Conservation (phyloP, 768 basidiomycete genomes). For the Rhodotorula sphaerocarpa region DNA sequence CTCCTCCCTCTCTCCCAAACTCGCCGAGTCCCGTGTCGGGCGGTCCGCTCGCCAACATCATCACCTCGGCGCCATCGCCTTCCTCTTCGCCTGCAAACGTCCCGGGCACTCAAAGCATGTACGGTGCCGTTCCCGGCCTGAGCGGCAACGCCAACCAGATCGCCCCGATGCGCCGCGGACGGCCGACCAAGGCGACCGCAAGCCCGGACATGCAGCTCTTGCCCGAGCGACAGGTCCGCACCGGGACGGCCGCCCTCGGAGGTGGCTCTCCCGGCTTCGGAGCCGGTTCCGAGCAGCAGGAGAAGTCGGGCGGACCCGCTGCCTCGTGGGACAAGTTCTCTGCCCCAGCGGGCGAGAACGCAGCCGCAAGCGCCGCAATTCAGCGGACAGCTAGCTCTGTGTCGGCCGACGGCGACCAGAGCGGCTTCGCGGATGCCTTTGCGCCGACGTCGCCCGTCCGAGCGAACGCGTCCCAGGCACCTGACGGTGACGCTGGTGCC, state of each 20-base stretch:
- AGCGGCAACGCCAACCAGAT: slow-evolving; percentile 16
- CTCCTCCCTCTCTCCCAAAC: neutral
- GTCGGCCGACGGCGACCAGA: no score
- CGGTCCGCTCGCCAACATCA: neutral
- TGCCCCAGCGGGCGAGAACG: no score
- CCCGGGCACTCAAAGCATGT: neutral
- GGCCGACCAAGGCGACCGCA: slow-evolving; percentile 23
- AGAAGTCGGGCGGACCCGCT: neutral
- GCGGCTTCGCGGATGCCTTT: slow-evolving; percentile 9
- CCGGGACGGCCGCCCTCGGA: neutral
- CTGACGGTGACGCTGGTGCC: neutral
- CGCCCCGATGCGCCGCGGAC: slow-evolving; percentile 37
- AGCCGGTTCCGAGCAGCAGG: neutral
- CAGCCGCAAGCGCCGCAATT: no score
- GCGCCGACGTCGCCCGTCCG: neutral
- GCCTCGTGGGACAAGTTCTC: slow-evolving; percentile 3
- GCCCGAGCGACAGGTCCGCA: slow-evolving; percentile 10
- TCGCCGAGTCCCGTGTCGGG: neutral
- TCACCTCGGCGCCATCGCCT: neutral
- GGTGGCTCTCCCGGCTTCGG: neutral
- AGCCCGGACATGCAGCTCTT: neutral
- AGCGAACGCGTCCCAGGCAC: neutral
- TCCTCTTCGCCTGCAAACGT: neutral
- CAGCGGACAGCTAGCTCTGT: no score
- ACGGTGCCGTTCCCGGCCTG: neutral